Percentiles rank a stretch among this genome's conserved stretches.
phyloP scores from a whole-genome alignment of 768 basidiomycete genomes.

The Sporobolomyces pararoseus region DNA sequence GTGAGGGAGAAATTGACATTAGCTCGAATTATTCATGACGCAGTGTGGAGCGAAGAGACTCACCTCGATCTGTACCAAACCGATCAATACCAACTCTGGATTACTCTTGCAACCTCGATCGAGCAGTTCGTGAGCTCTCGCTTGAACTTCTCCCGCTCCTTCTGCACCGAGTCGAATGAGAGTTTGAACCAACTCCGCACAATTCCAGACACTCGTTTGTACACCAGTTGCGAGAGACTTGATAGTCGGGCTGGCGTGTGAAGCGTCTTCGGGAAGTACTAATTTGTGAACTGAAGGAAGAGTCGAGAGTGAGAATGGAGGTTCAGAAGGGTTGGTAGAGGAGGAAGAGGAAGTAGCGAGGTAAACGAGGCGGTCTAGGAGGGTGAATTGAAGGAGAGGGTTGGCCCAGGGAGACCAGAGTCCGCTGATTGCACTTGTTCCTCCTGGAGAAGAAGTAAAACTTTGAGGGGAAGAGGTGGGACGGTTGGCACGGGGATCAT shows the following conservation, averaged over 20 bases:
- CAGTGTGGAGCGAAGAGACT: slow-evolving; percentile 49
- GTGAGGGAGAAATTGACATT: not conserved
- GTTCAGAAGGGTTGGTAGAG: slow-evolving; percentile 64
- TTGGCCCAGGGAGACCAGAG: slow-evolving; percentile 86
- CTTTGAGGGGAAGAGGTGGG: slow-evolving; percentile 22
- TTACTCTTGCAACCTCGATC: slow-evolving; percentile 91
- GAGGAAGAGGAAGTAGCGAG: slow-evolving; percentile 49
- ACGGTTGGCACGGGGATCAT: slow-evolving; percentile 53
- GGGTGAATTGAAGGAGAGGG: slow-evolving; percentile 73
- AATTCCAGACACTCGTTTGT: slow-evolving; percentile 92
- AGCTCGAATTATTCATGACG: not conserved
- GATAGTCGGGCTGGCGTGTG: slow-evolving; percentile 81
- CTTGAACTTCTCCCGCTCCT: slow-evolving; percentile 54
- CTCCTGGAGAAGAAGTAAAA: slow-evolving; percentile 48
- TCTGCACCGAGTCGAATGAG: slow-evolving; percentile 74
- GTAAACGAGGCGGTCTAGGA: slow-evolving; percentile 82
- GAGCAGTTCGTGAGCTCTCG: slow-evolving; percentile 79
- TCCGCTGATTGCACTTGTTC: slow-evolving; percentile 43
- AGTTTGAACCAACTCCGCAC: slow-evolving; percentile 80
- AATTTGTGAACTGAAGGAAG: slow-evolving; percentile 70
- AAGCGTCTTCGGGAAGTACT: slow-evolving; percentile 82
- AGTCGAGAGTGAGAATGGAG: slow-evolving; percentile 74
- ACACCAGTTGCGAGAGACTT: slow-evolving; percentile 84
- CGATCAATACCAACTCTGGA: slow-evolving; percentile 90
- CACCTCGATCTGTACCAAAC: slow-evolving; percentile 82